phyloP scores from a whole-genome alignment of 2,329 filamentous ascomycete species.

The Xylaria sp. region DNA sequence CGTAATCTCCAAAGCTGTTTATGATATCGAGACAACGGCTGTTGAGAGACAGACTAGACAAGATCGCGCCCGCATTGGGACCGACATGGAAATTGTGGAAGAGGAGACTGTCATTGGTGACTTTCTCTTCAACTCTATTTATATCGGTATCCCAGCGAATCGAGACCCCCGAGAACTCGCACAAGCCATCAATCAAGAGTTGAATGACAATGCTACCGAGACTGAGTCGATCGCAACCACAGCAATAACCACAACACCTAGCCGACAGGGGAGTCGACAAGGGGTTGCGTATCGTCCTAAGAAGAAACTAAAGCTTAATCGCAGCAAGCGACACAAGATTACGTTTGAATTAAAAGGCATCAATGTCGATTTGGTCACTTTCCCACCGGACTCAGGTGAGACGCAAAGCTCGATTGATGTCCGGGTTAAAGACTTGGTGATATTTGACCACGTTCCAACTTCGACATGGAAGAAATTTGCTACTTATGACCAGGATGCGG shows the following conservation, averaged over 20 bases:
- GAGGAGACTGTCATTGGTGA: slow-evolving; percentile 91
- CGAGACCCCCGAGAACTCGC: slow-evolving; percentile 85
- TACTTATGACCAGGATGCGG: slow-evolving; percentile 88
- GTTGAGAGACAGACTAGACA: slow-evolving; percentile 74
- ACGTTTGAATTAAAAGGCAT: slow-evolving; percentile 91
- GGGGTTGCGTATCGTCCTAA: slow-evolving; percentile 55
- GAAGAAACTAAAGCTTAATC: slow-evolving; percentile 77
- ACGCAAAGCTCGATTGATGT: slow-evolving; percentile 90
- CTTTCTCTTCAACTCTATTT: slow-evolving; percentile 98
- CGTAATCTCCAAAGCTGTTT: slow-evolving; percentile 85
- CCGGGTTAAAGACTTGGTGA: slow-evolving; percentile 82
- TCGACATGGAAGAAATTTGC: slow-evolving; percentile 99
- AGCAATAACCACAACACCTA: slow-evolving; percentile 69
- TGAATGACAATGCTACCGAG: slow-evolving; percentile 87
- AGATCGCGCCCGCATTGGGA: slow-evolving; percentile 64
- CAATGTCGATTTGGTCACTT: slow-evolving; percentile 82
- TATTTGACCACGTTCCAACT: slow-evolving; percentile 92
- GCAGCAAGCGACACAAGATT: slow-evolving; percentile 93
- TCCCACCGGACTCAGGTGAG: slow-evolving; percentile 79
- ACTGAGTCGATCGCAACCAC: slow-evolving; percentile 89
- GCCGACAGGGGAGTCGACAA: slow-evolving; percentile 61
- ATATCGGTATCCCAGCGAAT: slow-evolving; percentile 90
- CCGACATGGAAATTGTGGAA: slow-evolving; percentile 76
- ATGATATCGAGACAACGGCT: slow-evolving; percentile 85
- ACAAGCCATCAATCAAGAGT: slow-evolving; percentile 84